Percentiles rank a stretch among this genome's conserved stretches.
Conservation (phyloP, 192 early-diverging fungal genomes). For the Kappamyces sp. region DNA sequence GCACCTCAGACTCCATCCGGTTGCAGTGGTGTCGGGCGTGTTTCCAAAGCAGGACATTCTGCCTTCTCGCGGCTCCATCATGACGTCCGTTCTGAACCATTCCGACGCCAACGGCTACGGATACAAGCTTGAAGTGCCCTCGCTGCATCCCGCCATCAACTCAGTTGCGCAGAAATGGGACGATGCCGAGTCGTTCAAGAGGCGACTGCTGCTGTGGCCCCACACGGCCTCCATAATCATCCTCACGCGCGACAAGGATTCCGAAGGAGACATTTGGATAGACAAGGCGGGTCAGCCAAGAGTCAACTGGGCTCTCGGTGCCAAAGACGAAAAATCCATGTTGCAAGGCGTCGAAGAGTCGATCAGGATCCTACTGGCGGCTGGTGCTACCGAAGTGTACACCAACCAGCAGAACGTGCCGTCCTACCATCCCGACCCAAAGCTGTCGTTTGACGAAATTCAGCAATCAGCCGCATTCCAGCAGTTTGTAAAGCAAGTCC, state of each 20-base stretch:
- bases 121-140: slow-evolving; percentile 56
- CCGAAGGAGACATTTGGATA: slow-evolving; percentile 33
- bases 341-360: slow-evolving; percentile 38
- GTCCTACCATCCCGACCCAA: slow-evolving; percentile 2
- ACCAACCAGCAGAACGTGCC: slow-evolving; percentile 46
- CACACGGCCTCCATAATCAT: slow-evolving; percentile 46
- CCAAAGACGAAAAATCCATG: slow-evolving; percentile 44
- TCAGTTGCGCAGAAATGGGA: slow-evolving; percentile 42
- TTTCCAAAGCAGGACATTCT: slow-evolving; percentile 50
- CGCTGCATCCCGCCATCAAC: slow-evolving; percentile 47
- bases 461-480: slow-evolving; percentile 15
- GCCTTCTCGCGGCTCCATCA: slow-evolving; percentile 43
- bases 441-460: background rate
- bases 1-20: slow-evolving; percentile 62
- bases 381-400: slow-evolving; percentile 53
- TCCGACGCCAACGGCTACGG: slow-evolving; percentile 59
- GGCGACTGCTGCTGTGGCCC: slow-evolving; percentile 36
- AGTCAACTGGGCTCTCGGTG: slow-evolving; percentile 46
- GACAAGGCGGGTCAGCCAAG: slow-evolving; percentile 35
- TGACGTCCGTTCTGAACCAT: slow-evolving; percentile 61
- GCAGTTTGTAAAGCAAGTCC: slow-evolving; percentile 29
- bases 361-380: slow-evolving; percentile 50
- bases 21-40: slow-evolving; percentile 50
- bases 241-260: slow-evolving; percentile 58
- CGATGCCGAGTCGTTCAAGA: slow-evolving; percentile 44